phyloP scores from a whole-genome alignment of 495 filamentous ascomycete genomes.

The Talaromyces borbonicus region DNA sequence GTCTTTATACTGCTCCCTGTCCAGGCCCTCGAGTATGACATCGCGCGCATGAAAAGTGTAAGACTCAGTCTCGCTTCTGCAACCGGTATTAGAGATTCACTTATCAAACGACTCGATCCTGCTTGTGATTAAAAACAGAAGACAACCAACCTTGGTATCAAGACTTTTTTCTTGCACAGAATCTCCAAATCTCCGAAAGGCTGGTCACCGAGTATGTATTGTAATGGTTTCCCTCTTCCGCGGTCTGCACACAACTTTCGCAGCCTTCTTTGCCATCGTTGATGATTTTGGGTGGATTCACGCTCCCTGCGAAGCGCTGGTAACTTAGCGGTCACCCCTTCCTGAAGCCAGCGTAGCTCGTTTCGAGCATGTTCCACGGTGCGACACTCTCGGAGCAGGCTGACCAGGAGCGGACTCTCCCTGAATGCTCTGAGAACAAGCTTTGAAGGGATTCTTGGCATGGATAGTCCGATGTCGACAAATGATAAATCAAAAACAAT shows the following conservation, averaged over 20 bases:
- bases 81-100: constrained; percentile 2
- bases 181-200: constrained; percentile 81
- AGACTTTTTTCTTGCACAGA: constrained; percentile 59
- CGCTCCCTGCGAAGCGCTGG: neutral
- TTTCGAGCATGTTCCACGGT: constrained; percentile 54
- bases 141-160: constrained; percentile 64
- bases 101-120: neutral
- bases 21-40: constrained; percentile 22
- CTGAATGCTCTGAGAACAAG: constrained; percentile 47
- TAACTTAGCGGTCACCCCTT: constrained; percentile 39
- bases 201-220: constrained; percentile 84
- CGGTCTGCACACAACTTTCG: constrained; percentile 46
- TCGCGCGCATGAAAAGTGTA: constrained; percentile 49
- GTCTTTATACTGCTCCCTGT: neutral
- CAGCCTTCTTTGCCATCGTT: constrained; percentile 26
- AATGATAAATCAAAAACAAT: too few relatives aligned
- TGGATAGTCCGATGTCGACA: too few relatives aligned
- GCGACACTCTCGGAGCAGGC: constrained; percentile 62
- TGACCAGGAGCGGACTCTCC: constrained; percentile 49
- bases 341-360: constrained; percentile 81
- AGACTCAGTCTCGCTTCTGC: constrained; percentile 62
- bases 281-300: neutral
- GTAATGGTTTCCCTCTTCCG: constrained; percentile 60
- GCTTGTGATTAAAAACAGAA: neutral
- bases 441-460: constrained; percentile 65